phyloP scores from a whole-genome alignment of 768 basidiomycete genomes.

The Leucocoprinus leucothites region DNA sequence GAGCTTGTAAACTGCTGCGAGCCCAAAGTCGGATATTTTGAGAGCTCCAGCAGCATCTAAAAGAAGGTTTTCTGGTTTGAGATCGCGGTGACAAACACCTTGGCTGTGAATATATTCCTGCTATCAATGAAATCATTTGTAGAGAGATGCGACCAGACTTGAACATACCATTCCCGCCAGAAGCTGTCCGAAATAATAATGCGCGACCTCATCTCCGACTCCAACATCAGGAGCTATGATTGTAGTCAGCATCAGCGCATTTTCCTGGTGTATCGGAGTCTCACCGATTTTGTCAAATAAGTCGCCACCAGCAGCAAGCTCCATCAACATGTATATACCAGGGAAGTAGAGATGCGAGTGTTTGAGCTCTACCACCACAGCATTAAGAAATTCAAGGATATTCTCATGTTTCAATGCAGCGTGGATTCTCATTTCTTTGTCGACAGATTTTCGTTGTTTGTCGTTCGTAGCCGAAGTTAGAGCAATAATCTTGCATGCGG shows the following conservation, averaged over 20 bases:
- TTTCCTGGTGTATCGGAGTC: slow-evolving; percentile 21
- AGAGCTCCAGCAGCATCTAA: slow-evolving; percentile 80
- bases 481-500: slow-evolving; percentile 83
- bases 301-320: slow-evolving; percentile 91
- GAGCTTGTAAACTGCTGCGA: slow-evolving; percentile 86
- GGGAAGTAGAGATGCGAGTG: slow-evolving; percentile 59
- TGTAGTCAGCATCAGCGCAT: not conserved
- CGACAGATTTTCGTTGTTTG: slow-evolving; percentile 71
- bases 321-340: slow-evolving; percentile 90
- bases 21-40: slow-evolving; percentile 94
- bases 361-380: slow-evolving; percentile 67
- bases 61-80: slow-evolving; percentile 95
- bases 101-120: slow-evolving; percentile 83
- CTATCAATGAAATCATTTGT: not conserved
- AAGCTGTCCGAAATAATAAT: slow-evolving; percentile 87
- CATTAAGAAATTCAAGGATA: slow-evolving; percentile 82
- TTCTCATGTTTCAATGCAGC: slow-evolving; percentile 72
- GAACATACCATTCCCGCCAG: slow-evolving; percentile 72
- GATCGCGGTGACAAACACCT: slow-evolving; percentile 94
- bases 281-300: slow-evolving; percentile 97
- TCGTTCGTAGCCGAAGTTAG: slow-evolving; percentile 63
- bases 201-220: slow-evolving; percentile 81
- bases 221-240: slow-evolving; percentile 84
- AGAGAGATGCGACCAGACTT: not conserved
- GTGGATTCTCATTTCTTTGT: slow-evolving; percentile 94